These are phyloP conservation scores for Leishmania major DNA, from an alignment of 208 protist species.

Conservation along the genomic window DNA sequence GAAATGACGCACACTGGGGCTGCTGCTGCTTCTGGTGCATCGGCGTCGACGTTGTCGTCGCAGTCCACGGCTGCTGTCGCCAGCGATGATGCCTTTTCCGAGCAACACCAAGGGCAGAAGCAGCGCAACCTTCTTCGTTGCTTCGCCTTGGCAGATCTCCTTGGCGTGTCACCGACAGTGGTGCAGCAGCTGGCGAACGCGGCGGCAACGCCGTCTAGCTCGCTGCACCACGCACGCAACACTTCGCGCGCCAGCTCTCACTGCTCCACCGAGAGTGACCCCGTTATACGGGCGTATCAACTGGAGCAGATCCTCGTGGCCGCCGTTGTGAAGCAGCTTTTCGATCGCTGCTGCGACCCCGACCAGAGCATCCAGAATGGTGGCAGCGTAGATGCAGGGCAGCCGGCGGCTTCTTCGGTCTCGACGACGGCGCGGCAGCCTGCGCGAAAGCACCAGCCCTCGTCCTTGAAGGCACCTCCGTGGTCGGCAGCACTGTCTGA, in stretches of 20 bases:
- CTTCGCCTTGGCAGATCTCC: slow-evolving; percentile 28
- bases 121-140: slow-evolving; percentile 15
- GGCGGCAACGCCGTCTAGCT: not conserved
- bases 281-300: not conserved
- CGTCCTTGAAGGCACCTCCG: slow-evolving; percentile 6
- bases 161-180: slow-evolving; percentile 2
- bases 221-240: not conserved
- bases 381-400: not conserved
- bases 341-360: not conserved
- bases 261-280: not conserved
- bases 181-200: not conserved
- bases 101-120: not conserved
- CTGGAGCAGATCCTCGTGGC: not conserved
- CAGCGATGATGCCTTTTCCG: not conserved
- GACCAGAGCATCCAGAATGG: not conserved
- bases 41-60: not conserved
- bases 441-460: not conserved
- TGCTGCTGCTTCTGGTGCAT: not conserved
- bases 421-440: not conserved
- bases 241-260: not conserved
- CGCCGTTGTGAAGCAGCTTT: not conserved
- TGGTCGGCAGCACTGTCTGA: slow-evolving; percentile 6
- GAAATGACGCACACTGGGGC: not conserved
- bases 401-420: not conserved
- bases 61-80: not conserved